Evolutionary conservation across 805 yeast genomes (phyloP), one percentile per base, ranked within the genome.

Genomic region (Millerozyma miso): DNA sequence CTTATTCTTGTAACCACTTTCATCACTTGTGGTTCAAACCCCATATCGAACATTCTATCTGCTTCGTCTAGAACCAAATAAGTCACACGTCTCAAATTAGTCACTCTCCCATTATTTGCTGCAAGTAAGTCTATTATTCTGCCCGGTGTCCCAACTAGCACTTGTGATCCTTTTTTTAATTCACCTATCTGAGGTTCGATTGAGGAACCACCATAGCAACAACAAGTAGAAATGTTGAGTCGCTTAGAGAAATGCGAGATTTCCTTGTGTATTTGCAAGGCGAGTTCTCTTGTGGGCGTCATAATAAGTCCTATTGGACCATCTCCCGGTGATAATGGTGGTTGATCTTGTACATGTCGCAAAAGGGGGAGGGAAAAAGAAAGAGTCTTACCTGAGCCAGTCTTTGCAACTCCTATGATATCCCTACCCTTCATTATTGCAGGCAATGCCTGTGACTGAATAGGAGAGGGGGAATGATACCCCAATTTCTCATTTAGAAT

Each of bases 351-450:
- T 7, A 93, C 79, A 48, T 91, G 98, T 40, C 96, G 73, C 40
- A 91, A 69, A 65, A 93, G 62, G 0, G 99, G 97, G 4, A 93
- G 58, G 6, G 89, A 67, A 63, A 87, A 93, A 1, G 97, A 85
- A 52, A 91, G 73, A 0, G 99, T 93, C 58, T 93, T 93, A 3
- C 99, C 99, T 0, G 97, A 87, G 0, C 99, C 99, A 0, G 99
- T 93, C 50, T 89, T 88, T 0, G 99, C 98, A 16, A 93, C 84
- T 4, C 97, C 97, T 37, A 93, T 84, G 5, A 91, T 79, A 64
- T 93, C 98, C 38, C 85, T 64, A 0, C 98, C 98, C 2, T 83
- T 71, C 95, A 91, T 86, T 16, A 89, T 80, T 0, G 89, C 85
- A 0, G 99, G 98, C 17, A 90, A 71, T 0, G 97, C 89, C 54